phyloP scores from a whole-genome alignment of 371 early-diverging fungal genomes.

The Saksenaea oblongispora region DNA sequence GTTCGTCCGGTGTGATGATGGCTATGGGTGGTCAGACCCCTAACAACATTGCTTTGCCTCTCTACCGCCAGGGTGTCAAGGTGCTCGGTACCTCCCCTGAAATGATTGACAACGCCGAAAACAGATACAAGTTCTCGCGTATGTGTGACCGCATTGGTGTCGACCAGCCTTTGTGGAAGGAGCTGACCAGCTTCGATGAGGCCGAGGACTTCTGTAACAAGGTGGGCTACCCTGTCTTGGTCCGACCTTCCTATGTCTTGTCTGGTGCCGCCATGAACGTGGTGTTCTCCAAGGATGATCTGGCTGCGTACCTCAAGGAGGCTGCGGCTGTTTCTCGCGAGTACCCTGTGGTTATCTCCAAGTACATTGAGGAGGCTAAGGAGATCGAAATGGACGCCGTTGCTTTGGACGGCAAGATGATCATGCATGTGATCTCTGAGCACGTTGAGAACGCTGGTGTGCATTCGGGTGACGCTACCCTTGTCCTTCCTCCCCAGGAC shows the following conservation, averaged over 20 bases:
- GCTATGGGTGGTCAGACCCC: slow-evolving; percentile 97
- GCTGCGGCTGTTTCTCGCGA: slow-evolving; percentile 91
- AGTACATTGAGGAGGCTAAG: slow-evolving; percentile 94
- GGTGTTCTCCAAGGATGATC: slow-evolving; percentile 78
- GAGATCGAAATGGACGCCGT: slow-evolving; percentile 98
- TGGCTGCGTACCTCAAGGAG: slow-evolving; percentile 77
- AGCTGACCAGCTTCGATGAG: slow-evolving; percentile 83
- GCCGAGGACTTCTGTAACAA: slow-evolving; percentile 82
- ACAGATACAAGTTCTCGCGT: slow-evolving; percentile 94
- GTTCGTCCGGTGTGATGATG: slow-evolving; percentile 82
- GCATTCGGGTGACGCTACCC: slow-evolving; percentile 96
- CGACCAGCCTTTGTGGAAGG: slow-evolving; percentile 95
- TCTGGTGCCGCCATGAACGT: slow-evolving; percentile 98
- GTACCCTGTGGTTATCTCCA: slow-evolving; percentile 93
- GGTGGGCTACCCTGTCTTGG: slow-evolving; percentile 92
- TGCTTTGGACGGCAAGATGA: slow-evolving; percentile 84
- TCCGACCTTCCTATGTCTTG: slow-evolving; percentile 94
- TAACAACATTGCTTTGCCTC: slow-evolving; percentile 91
- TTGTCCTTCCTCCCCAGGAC: slow-evolving; percentile 92
- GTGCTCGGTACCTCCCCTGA: slow-evolving; percentile 93
- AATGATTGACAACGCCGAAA: slow-evolving; percentile 93
- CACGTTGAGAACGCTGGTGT: slow-evolving; percentile 98
- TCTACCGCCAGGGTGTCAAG: slow-evolving; percentile 83
- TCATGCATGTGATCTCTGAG: slow-evolving; percentile 89
- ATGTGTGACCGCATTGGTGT: slow-evolving; percentile 93